Conservation (phyloP, 441 rosid species). For the Adansonia rubrostipa region DNA sequence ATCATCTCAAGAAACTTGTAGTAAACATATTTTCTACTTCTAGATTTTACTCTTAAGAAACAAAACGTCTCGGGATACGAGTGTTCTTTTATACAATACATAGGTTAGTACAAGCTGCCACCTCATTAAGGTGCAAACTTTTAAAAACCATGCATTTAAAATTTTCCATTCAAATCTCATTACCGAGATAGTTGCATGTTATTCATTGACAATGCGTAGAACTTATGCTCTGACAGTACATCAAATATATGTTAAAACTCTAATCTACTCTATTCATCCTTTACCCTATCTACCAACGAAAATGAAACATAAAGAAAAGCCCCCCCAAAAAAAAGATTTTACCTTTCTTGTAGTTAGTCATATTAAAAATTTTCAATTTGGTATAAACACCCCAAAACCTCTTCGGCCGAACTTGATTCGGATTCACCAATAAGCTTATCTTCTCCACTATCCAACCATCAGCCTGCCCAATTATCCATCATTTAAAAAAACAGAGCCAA, state of each 20-base stretch:
- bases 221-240: background rate
- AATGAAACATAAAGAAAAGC: background rate
- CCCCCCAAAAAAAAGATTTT: background rate
- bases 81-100: background rate
- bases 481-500: background rate
- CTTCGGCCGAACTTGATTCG: constrained; percentile 82
- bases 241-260: background rate
- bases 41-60: background rate
- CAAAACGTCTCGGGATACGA: background rate
- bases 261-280: background rate
- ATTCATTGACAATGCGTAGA: background rate
- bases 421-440: constrained; percentile 83
- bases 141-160: background rate
- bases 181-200: background rate
- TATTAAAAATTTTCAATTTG: constrained; percentile 83
- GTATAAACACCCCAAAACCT: constrained; percentile 98
- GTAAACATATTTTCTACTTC: background rate
- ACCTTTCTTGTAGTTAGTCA: constrained; percentile 88
- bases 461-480: constrained; percentile 53
- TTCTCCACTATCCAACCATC: constrained; percentile 95
- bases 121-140: background rate
- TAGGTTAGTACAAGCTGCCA: background rate
- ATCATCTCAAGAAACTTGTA: background rate
- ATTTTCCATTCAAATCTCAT: background rate
- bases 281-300: background rate